Evolutionary conservation across 2,329 filamentous ascomycete species (phyloP), one percentile per base, ranked within the genome.

Genomic region (Monilinia laxa): DNA sequence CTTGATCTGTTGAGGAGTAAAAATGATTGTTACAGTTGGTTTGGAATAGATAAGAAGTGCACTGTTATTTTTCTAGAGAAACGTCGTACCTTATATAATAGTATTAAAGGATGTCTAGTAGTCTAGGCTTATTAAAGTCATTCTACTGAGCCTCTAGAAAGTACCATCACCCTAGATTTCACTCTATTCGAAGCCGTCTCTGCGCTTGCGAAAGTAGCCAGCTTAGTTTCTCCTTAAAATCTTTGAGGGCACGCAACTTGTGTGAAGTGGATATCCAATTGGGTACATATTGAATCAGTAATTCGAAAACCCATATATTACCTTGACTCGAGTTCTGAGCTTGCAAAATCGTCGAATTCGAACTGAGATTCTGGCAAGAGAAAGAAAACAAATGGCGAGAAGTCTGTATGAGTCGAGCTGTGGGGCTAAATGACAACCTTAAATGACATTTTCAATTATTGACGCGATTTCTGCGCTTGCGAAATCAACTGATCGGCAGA

Each of bases 401-500:
- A 20, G 12, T 20, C n/a, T 38, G 16, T 51, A 40, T 28, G 23
- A 31, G 11, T 58, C 18, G 23, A 38, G 45, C 28, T 18, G 42
- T 9, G 28, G 11, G 20, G 20, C 20, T 35, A 9, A 38, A 55
- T 35, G 20, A 51, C 12, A 51, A 51, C 20, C 47, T 62, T 4
- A 12, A 51, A 25, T 38, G n/a, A 16, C 28, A 49, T 35, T 4
- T 25, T 51, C 45, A 38, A 11, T n/a, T 38, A 35, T 51, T 51
- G 49, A 49, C 9, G 45, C 57, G 14, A 60, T 49, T 35, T 51
- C n/a, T 12, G 45, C n/a, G 58, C 58, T 62, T 51, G 45, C 31
- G 45, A 40, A 51, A 62, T 38, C 10, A 62, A 11, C 31, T 38
- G n/a, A 52, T n/a, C 31, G 35, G 40, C 45, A 40, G n/a, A 25